Evolutionary conservation across 164 flowering plant species (phyloP).

Genomic region (Buxus sempervirens): DNA sequence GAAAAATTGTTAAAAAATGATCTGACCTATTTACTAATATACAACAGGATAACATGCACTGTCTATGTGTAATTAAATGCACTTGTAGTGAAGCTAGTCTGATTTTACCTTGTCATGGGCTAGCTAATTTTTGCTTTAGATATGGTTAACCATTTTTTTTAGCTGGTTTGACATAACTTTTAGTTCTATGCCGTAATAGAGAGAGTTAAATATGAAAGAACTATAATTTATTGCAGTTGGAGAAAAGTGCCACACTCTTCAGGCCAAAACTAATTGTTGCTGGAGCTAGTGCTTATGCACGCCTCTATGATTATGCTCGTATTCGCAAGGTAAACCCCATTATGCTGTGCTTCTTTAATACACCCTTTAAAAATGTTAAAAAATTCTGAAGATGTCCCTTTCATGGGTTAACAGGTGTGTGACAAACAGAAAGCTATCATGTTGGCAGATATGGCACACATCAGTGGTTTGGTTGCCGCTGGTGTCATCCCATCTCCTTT

Average conservation of each 20-base stretch:
- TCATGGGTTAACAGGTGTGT: slow-evolving; percentile 57
- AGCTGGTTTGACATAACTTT: background rate
- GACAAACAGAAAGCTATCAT: slow-evolving; percentile 89
- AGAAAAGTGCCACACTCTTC: slow-evolving; percentile 72
- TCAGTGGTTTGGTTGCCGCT: slow-evolving; percentile 98
- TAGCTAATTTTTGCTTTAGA: background rate
- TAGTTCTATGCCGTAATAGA: background rate
- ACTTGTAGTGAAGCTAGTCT: background rate
- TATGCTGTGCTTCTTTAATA: background rate
- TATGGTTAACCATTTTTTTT: background rate
- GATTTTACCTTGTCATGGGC: background rate
- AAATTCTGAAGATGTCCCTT: slow-evolving; percentile 14
- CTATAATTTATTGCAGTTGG: slow-evolving; percentile 42
- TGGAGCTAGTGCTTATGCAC: slow-evolving; percentile 87
- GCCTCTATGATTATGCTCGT: slow-evolving; percentile 68
- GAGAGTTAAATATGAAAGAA: background rate
- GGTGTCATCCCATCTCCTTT: slow-evolving; percentile 98
- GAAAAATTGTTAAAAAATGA: background rate
- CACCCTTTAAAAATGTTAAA: background rate
- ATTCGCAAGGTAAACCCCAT: slow-evolving; percentile 56
- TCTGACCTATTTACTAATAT: background rate
- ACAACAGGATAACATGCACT: background rate
- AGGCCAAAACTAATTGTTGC: slow-evolving; percentile 76
- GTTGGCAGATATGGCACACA: slow-evolving; percentile 99
- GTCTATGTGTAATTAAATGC: background rate